Percentiles rank a stretch among this genome's conserved stretches.
Conservation (phyloP, 78 protist genomes). For the Chrysochromulina tobinii region DNA sequence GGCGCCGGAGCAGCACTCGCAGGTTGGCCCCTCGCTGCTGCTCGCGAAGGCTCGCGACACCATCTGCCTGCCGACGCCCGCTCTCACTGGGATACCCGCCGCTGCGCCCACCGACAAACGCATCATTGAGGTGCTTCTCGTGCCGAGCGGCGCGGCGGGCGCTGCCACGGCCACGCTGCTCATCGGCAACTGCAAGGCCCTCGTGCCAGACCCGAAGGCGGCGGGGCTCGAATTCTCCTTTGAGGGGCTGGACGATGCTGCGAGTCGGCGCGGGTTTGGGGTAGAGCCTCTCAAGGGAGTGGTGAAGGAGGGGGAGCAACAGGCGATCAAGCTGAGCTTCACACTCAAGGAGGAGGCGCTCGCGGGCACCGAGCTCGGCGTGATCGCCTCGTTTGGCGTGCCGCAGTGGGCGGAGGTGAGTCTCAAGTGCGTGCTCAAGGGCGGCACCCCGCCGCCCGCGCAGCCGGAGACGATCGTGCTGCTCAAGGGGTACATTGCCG, state of each 20-base stretch:
- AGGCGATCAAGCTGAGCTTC: neutral
- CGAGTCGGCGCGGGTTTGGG: neutral
- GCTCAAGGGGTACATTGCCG: neutral
- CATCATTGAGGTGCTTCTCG: too few relatives aligned
- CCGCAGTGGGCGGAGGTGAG: neutral
- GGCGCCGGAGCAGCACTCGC: too few relatives aligned
- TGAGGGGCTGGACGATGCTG: neutral
- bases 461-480: neutral
- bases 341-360: neutral
- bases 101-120: too few relatives aligned
- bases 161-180: too few relatives aligned
- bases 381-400: neutral
- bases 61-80: too few relatives aligned
- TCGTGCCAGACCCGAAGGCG: neutral
- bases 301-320: too few relatives aligned
- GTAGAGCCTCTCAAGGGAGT: neutral
- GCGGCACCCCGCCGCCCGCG: neutral
- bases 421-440: neutral
- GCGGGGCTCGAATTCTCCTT: neutral
- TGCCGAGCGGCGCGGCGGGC: too few relatives aligned
- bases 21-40: too few relatives aligned
- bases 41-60: too few relatives aligned
- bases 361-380: neutral
- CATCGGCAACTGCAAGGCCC: too few relatives aligned
- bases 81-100: too few relatives aligned